phyloP scores from a whole-genome alignment of 2,329 filamentous ascomycete species.

The Chrysoporthe cubensis region DNA sequence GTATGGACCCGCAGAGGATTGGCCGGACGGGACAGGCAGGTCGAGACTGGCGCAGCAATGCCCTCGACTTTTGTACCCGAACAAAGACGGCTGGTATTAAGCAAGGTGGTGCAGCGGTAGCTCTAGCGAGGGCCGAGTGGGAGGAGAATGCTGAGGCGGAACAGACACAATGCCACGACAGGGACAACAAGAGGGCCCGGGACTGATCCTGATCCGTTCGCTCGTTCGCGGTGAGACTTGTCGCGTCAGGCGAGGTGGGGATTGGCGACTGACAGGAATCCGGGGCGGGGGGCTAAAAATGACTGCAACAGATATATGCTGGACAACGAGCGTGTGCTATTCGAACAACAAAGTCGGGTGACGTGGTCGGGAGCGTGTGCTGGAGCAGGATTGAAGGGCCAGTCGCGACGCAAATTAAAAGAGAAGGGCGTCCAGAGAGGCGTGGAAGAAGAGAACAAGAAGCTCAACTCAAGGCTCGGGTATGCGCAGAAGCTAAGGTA shows the following conservation, averaged over 20 bases:
- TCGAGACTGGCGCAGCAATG: conserved; percentile 13
- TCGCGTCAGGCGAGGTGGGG: conserved; percentile 11
- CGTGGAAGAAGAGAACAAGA: conserved; percentile 28
- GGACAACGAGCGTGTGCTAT: conserved; percentile 29
- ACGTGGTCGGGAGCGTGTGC: conserved; percentile 19
- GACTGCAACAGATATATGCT: conserved; percentile 27
- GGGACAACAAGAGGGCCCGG: conserved; percentile 13
- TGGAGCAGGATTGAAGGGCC: conserved; percentile 12
- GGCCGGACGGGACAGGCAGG: conserved; percentile 15
- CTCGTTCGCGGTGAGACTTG: conserved; percentile 14
- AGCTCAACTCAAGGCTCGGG: conserved; percentile 27
- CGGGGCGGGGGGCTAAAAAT: background rate
- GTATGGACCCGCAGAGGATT: conserved; percentile 19
- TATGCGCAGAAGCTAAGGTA: conserved; percentile 26
- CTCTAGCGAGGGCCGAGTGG: conserved; percentile 16
- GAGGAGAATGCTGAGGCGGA: conserved; percentile 18
- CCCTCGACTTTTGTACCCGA: conserved; percentile 21
- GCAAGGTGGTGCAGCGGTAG: conserved; percentile 21
- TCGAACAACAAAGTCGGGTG: conserved; percentile 27
- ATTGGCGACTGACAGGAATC: conserved; percentile 16
- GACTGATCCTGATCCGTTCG: conserved; percentile 11
- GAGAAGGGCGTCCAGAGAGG: conserved; percentile 7
- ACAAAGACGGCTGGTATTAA: conserved; percentile 28
- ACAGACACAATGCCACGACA: conserved; percentile 23
- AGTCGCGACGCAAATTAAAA: conserved; percentile 23